Evolutionary conservation across 108 stramenopile genomes (phyloP), one percentile per base, ranked within the genome.

Genomic region (Cyclotella baltica): DNA sequence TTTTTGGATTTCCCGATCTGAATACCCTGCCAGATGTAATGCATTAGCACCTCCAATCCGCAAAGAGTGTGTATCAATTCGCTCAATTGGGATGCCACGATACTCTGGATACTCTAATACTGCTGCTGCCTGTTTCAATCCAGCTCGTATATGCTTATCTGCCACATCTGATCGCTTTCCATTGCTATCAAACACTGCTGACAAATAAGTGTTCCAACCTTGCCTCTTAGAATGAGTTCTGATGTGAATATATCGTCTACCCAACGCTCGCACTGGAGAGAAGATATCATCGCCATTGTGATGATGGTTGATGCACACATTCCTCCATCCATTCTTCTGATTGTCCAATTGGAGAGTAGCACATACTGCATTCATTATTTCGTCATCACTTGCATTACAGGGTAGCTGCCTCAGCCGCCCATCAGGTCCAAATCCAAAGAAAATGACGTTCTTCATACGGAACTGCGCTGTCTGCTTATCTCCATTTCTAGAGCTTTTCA

Each of bases 41-140:
- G 46, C 65, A 67, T 67, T 47, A 1, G 65, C 65, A n/a, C 65
- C 65, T 27, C 40, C 65, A 46, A 16, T 23, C 28, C 65, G 65
- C 11, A 67, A 27, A 2, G 65, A 67, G 65, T 67, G 65, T 2
- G 65, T 47, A 28, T 67, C 28, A 6, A 67, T 48, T 23, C 19
- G 5, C 1, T 46, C 15, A 46, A 67, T 67, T 2, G 65, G 40
- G 40, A 30, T 22, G 2, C 43, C 65, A 6, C 15, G 23, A 1
- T n/a, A 9, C 20, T 16, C 6, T 15, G 40, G 65, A 15, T 67
- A 67, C 0, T 25, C 46, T 1, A 67, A 27, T 0, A 15, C 47
- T 25, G 40, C 1, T 9, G 65, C 65, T 48, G 65, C 65, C 2
- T 27, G 3, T 16, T 67, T 47, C 1, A 67, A 15, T 2, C 11